Base-by-base conservation (phyloP, 2,329 filamentous ascomycete species). In the Fusarium nanum region DNA sequence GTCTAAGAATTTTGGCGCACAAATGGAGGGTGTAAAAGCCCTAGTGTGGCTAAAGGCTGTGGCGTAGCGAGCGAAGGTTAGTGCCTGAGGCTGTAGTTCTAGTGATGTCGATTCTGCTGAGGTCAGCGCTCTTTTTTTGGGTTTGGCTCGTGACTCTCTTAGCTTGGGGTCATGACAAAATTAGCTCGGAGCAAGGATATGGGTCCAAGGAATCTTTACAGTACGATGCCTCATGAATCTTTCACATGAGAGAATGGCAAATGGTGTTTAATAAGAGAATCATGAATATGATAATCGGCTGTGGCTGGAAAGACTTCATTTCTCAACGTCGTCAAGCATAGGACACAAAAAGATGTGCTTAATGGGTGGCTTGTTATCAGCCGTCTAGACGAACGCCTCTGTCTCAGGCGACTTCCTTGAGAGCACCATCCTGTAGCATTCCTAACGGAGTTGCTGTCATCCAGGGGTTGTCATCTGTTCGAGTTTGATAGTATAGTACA, bases 1-100 rank as follows among this genome's bases (percentile, higher is more conserved):
- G 27, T 32, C 34, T 37, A 37, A 37, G 73, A 78, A 77, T 78
- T 81, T 81, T 76, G 34, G 34, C 34, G 34, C 34, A 37, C 34
- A 37, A 37, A 37, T 37, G 34, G 18, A 37, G 34, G 34, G 34
- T 37, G 34, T 37, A 37, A 37, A 37, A 72, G 73, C 73, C 71
- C 75, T 71, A 71, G 59, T 65, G 68, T 65, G 68, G 68, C 65
- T 69, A 57, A n/a, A 37, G 10, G 18, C 6, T 7, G 30, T 64
- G 61, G 74, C 34, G 34, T n/a, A n/a, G 18, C 18, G 18, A n/a
- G 69, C 65, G 56, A 11, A 28, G 4, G 0, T 61, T 22, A 9
- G 1, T 65, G 71, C 71, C 73, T 72, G 47, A 73, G 72, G 72
- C 46, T 59, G 10, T 12, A 1, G 1, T 23, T n/a, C 12, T 8